These are phyloP conservation scores for Penicillium desertorum DNA, from an alignment of 495 filamentous ascomycete genomes.

Conservation along the genomic window DNA sequence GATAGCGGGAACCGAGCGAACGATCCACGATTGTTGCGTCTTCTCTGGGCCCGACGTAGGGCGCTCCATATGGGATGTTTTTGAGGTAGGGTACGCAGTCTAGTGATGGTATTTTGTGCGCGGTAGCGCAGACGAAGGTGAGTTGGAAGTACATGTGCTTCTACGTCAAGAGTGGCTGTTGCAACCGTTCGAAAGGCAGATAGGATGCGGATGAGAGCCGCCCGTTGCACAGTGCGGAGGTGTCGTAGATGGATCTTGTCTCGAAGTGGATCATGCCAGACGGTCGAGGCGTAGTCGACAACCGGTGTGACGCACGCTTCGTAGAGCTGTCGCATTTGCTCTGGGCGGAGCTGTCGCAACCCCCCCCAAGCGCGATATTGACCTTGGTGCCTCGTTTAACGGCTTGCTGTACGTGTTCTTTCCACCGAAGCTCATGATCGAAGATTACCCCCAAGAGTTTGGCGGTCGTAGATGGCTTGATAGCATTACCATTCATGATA, in stretches of 20 bases:
- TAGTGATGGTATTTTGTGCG: slow-evolving; percentile 1
- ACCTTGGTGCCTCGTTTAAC: slow-evolving; percentile 22
- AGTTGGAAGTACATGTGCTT: slow-evolving; percentile 1
- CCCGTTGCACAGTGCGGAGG: not conserved
- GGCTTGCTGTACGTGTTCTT: slow-evolving; percentile 21
- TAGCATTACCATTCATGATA: too few relatives aligned
- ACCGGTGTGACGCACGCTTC: slow-evolving; percentile 22
- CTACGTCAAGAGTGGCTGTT: not conserved
- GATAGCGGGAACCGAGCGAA: slow-evolving; percentile 18
- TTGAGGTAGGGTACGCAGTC: not conserved
- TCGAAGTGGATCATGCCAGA: not conserved
- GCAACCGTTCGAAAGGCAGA: slow-evolving; percentile 1
- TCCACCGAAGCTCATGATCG: slow-evolving; percentile 24
- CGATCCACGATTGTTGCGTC: slow-evolving; percentile 12
- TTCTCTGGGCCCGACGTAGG: slow-evolving; percentile 13
- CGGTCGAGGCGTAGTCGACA: not conserved
- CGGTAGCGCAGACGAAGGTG: slow-evolving; percentile 2
- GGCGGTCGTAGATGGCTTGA: too few relatives aligned
- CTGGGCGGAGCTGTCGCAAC: slow-evolving; percentile 22
- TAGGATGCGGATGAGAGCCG: not conserved
- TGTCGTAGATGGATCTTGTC: too few relatives aligned
- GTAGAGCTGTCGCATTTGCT: slow-evolving; percentile 28
- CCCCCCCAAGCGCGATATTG: slow-evolving; percentile 19
- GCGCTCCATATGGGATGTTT: slow-evolving; percentile 7
- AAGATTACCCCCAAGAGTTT: slow-evolving; percentile 17